A percentile compares a stretch with the other conserved stretches of the same genome.
Conservation (phyloP, 2,329 filamentous ascomycete species). For the Lecanicillium sp. region DNA sequence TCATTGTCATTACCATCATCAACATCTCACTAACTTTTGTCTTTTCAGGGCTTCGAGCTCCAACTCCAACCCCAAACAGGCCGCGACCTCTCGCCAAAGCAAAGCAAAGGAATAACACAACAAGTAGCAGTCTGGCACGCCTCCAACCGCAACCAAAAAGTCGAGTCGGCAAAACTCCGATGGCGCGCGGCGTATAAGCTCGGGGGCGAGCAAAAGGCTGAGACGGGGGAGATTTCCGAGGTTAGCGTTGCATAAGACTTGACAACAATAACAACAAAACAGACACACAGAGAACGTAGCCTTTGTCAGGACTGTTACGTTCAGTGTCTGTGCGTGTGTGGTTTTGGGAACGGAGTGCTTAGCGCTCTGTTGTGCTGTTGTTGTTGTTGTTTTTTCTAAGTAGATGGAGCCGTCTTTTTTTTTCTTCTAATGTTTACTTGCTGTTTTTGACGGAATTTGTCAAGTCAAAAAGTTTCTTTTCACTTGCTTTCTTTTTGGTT, state of each 20-base stretch:
- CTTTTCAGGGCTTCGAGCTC: constrained; percentile 63
- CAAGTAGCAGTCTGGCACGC: constrained; percentile 68
- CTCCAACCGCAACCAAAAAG: constrained; percentile 58
- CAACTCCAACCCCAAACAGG: constrained; percentile 80
- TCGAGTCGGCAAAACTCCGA: constrained; percentile 75
- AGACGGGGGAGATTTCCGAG: constrained; percentile 78
- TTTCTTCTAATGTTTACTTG: no score
- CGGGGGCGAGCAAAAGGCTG: constrained; percentile 56
- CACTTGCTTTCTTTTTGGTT: neutral
- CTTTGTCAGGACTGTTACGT: no score
- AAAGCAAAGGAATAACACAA: constrained; percentile 69
- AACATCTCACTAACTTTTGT: constrained; percentile 1
- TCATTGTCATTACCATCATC: neutral
- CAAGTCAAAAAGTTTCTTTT: neutral
- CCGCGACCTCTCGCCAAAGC: constrained; percentile 64
- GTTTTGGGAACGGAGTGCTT: no score
- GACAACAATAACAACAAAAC: no score
- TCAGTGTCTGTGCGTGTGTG: no score
- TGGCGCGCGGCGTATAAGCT: constrained; percentile 81
- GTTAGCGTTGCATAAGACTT: constrained; percentile 62
- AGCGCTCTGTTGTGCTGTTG: no score
- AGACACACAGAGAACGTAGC: no score
- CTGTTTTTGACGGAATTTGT: no score
- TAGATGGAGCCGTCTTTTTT: no score
- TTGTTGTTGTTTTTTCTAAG: no score